Percentiles rank a stretch among this genome's conserved stretches.
Conservation (phyloP, 495 filamentous ascomycete genomes). For the Chaetomium tenue region DNA sequence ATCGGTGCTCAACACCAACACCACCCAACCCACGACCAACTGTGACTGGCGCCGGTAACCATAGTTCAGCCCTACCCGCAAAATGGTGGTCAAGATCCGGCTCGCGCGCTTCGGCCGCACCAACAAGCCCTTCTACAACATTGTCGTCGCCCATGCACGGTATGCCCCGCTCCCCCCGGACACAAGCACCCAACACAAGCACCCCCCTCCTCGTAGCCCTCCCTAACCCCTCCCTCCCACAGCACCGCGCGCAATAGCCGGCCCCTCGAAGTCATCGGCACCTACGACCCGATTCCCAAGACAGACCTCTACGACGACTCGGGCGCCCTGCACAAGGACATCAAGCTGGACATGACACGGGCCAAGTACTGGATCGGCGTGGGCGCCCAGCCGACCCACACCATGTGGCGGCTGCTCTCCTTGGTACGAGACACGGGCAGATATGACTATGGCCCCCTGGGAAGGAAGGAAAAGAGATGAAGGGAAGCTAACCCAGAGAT, state of each 20-base stretch:
- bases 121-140: conserved; percentile 90
- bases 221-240: conserved; percentile 14
- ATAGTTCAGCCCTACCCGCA: conserved; percentile 12
- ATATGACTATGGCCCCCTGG: no score
- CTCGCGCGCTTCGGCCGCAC: conserved; percentile 90
- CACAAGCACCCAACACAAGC: no score
- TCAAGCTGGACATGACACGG: conserved; percentile 75
- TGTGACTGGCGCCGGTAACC: neutral
- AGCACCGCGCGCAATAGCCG: conserved; percentile 78
- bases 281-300: conserved; percentile 88
- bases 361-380: conserved; percentile 97
- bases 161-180: conserved; percentile 41
- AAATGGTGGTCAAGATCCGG: conserved; percentile 90
- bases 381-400: conserved; percentile 88
- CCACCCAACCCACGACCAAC: neutral
- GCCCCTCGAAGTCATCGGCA: conserved; percentile 91
- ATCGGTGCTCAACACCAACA: conserved; percentile 3
- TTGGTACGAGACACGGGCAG: no score
- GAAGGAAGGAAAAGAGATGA: no score
- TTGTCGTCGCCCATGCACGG: conserved; percentile 94
- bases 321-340: conserved; percentile 77
- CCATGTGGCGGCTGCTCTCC: conserved; percentile 78
- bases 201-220: neutral
- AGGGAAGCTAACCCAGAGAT: neutral
- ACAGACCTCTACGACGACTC: conserved; percentile 63